Percentiles rank a stretch among this genome's conserved stretches.
Conservation (phyloP, 1,139 yeast species). For the Pneumocystis oryctolagi region DNA sequence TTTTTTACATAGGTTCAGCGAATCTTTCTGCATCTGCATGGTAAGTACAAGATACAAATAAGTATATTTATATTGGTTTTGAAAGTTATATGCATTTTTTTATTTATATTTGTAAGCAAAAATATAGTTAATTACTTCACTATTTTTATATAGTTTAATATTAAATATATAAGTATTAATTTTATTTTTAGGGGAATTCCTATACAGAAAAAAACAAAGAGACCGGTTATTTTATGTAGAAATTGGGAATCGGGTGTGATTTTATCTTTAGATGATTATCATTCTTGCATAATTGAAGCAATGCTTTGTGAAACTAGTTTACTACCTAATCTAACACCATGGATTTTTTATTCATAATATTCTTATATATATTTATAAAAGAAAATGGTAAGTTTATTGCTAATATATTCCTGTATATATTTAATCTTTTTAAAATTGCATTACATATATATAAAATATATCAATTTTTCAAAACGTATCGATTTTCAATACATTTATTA, state of each 20-base stretch:
- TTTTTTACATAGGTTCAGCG: slow-evolving; percentile 17
- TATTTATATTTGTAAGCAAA: neutral
- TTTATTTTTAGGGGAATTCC: slow-evolving; percentile 13
- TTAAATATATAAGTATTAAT: neutral
- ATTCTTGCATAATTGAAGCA: neutral
- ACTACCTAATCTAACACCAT: neutral
- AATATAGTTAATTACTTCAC: neutral
- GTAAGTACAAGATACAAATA: slow-evolving; percentile 4
- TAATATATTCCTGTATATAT: neutral
- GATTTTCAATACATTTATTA: too few species aligned
- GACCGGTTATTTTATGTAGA: slow-evolving; percentile 10
- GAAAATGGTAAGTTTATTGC: neutral
- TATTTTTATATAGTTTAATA: neutral
- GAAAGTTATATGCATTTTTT: neutral
- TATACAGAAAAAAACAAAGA: slow-evolving; percentile 9
- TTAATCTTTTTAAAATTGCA: neutral
- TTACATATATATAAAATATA: too few species aligned
- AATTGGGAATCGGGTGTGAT: slow-evolving; percentile 18
- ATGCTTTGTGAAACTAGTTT: neutral
- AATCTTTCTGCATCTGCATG: slow-evolving; percentile 19
- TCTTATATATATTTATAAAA: neutral
- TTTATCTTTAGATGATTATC: slow-evolving; percentile 4
- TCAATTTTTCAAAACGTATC: too few species aligned
- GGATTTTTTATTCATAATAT: neutral
- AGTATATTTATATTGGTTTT: neutral